These are phyloP conservation scores for Entomortierella parvispora DNA, from an alignment of 192 early-diverging fungal genomes.

Conservation along the genomic window DNA sequence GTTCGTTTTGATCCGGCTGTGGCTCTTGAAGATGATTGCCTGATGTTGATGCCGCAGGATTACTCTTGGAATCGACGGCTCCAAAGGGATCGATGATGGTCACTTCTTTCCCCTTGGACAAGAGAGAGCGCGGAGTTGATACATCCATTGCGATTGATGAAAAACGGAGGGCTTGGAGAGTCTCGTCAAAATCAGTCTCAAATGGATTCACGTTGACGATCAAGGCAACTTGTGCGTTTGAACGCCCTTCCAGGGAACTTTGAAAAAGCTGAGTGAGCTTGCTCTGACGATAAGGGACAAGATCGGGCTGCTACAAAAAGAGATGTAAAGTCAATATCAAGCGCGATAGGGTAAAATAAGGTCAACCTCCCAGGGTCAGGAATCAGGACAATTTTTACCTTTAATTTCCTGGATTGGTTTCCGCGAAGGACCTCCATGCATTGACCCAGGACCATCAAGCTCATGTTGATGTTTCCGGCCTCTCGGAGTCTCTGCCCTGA, in stretches of 20 bases:
- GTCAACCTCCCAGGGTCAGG: too few relatives aligned
- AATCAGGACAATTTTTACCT: too few relatives aligned
- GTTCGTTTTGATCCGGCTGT: too few relatives aligned
- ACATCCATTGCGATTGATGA: slow-evolving; percentile 69
- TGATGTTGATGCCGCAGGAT: too few relatives aligned
- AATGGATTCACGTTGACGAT: slow-evolving; percentile 72
- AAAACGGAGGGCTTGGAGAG: slow-evolving; percentile 70
- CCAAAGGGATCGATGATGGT: too few relatives aligned
- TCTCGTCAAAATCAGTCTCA: slow-evolving; percentile 64
- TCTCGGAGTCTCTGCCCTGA: slow-evolving; percentile 69
- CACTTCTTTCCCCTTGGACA: background rate
- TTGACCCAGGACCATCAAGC: slow-evolving; percentile 76
- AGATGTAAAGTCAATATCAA: background rate
- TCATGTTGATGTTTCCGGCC: slow-evolving; percentile 74
- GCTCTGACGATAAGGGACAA: slow-evolving; percentile 73
- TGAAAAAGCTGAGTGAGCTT: slow-evolving; percentile 77
- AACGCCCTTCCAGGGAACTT: slow-evolving; percentile 65
- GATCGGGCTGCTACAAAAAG: slow-evolving; percentile 27
- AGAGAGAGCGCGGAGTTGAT: slow-evolving; percentile 15
- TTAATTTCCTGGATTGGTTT: slow-evolving; percentile 55
- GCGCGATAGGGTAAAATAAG: background rate
- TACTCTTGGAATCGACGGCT: too few relatives aligned
- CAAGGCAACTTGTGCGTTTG: slow-evolving; percentile 51
- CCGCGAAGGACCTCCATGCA: slow-evolving; percentile 71
- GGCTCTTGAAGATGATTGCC: too few relatives aligned